Evolutionary conservation across 768 basidiomycete genomes (phyloP).

Genomic region (Mrakia frigida): DNA sequence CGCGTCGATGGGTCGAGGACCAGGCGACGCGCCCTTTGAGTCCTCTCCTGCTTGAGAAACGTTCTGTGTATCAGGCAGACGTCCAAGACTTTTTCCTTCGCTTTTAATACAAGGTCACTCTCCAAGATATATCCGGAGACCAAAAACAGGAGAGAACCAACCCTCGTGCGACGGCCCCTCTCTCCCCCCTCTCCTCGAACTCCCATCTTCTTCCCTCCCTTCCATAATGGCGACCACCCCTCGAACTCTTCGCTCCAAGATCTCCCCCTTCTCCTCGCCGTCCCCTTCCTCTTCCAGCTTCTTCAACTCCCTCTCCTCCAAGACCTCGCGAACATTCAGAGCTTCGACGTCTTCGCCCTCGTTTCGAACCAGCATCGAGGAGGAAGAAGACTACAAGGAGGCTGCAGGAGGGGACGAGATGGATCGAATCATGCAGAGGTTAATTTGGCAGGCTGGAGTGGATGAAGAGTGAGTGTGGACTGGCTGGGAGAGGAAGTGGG

Average conservation of each 20-base stretch:
- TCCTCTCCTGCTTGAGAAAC: no score
- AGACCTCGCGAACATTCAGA: background rate
- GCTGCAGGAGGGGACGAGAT: conserved; percentile 51
- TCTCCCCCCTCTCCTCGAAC: background rate
- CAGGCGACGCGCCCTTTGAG: no score
- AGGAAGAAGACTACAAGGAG: conserved; percentile 48
- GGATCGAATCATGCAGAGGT: conserved; percentile 60
- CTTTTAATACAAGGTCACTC: no score
- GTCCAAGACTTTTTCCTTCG: no score
- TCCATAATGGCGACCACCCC: background rate
- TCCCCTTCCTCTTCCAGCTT: background rate
- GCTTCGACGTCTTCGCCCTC: background rate
- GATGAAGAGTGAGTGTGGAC: conserved; percentile 68
- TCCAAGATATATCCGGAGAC: no score
- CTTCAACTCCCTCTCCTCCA: background rate
- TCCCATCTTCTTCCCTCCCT: background rate
- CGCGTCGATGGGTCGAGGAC: no score
- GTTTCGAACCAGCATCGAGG: background rate
- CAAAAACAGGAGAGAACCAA: no score
- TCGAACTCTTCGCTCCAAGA: background rate
- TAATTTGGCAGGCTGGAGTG: conserved; percentile 84
- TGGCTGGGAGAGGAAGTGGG: background rate
- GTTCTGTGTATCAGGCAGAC: no score
- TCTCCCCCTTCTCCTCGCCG: background rate
- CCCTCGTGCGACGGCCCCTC: background rate